These are phyloP conservation scores for Maudiozyma pseudohumilis DNA, from an alignment of 805 yeast species.

Conservation along the genomic window DNA sequence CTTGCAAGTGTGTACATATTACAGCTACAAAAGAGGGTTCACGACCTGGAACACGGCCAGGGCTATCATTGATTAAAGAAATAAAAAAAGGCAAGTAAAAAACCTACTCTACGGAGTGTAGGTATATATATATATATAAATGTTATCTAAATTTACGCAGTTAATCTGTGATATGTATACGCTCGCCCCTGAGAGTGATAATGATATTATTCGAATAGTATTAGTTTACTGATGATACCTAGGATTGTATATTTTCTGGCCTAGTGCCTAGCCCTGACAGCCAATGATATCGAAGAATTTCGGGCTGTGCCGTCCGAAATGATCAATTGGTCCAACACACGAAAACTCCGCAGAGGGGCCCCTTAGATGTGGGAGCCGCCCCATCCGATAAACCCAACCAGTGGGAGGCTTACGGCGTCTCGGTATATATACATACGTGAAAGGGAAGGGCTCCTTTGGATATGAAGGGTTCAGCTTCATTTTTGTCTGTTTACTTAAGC, in stretches of 20 bases:
- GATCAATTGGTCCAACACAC: neutral
- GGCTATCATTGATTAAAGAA: neutral
- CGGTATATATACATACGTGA: neutral
- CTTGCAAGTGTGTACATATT: conserved; percentile 66
- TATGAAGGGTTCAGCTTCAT: too few relatives aligned
- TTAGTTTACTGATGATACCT: too few relatives aligned
- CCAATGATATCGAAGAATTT: conserved; percentile 3
- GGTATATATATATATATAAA: too few relatives aligned
- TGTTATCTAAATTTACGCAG: too few relatives aligned
- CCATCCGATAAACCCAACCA: conserved; percentile 4
- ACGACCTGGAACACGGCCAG: neutral
- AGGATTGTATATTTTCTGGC: too few relatives aligned
- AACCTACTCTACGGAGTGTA: too few relatives aligned
- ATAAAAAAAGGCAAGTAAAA: too few relatives aligned
- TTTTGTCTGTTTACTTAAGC: too few relatives aligned
- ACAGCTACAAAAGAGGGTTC: conserved; percentile 10
- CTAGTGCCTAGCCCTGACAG: neutral
- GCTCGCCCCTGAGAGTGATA: too few relatives aligned
- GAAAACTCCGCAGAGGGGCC: conserved; percentile 2
- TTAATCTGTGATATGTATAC: too few relatives aligned
- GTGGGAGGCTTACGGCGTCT: neutral
- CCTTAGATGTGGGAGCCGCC: neutral
- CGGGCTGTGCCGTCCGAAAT: neutral
- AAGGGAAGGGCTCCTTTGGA: too few relatives aligned
- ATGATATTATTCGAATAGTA: too few relatives aligned